Evolutionary conservation across 2,329 filamentous ascomycete species (phyloP), one percentile per base, ranked within the genome.

Genomic region (Penicillium sp.): DNA sequence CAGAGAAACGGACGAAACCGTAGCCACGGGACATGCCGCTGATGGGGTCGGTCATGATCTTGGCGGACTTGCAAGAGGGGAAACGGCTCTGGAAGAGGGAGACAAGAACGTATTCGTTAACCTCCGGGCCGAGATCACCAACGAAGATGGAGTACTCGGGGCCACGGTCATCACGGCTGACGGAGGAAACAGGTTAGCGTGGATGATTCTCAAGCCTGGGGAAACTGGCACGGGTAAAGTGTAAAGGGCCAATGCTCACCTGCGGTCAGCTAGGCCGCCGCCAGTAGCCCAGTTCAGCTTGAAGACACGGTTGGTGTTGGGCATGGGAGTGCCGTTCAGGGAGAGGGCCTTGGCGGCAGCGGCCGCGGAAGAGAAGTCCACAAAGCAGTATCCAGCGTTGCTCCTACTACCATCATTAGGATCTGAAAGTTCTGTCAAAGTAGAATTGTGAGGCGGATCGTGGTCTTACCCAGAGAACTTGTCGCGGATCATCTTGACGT

Each of bases 221-320:
- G 16, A 4, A 16, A 31, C 31, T 37, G 14, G 11, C 6, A 14
- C 22, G 22, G 22, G 3, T 22, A 22, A 22, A 10, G 9, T 2
- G 19, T 9, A 10, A 27, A 31, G 19, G 46, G 18, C 16, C 7
- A 11, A 18, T 54, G 31, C 85, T 74, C 81, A 91, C 90, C 91
- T 90, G 76, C 95, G 90, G 78, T 99, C 95, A 67, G 96, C 91
- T 43, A 99, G 85, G 58, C 95, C 95, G 73, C 95, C 95, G 67
- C 95, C 95, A 66, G 92, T 96, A 66, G 95, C 95, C 95, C 95
- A 99, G 86, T 99, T 99, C 61, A 99, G 87, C 85, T 98, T 98
- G 86, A 99, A 99, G 50, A 92, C 89, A 44, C 95, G 92, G 70
- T 89, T 89, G 61, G 92, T 96, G 84, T 97, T 97, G 47, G 94